phyloP scores from a whole-genome alignment of 345 rosid species.

The Pelargonium nanum region DNA sequence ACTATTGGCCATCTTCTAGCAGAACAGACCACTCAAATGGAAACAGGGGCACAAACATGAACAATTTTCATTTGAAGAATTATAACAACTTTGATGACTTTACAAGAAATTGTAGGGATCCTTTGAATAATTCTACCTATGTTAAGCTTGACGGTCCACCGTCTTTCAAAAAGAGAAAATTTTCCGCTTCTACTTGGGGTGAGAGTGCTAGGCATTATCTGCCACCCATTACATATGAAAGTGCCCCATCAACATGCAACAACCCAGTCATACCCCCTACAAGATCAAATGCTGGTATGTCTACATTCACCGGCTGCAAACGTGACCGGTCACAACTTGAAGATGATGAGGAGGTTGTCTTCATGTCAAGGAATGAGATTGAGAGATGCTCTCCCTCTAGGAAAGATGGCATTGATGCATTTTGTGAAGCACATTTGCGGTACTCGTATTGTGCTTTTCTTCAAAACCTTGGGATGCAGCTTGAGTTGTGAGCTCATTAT shows the following conservation, averaged over 20 bases:
- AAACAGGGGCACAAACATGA: slow-evolving; percentile 21
- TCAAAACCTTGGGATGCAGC: slow-evolving; percentile 55
- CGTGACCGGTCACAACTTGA: slow-evolving; percentile 51
- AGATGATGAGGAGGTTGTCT: slow-evolving; percentile 49
- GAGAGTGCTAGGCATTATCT: slow-evolving; percentile 20
- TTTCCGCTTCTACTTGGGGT: slow-evolving; percentile 39
- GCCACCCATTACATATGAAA: slow-evolving; percentile 16
- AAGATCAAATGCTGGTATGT: slow-evolving; percentile 31
- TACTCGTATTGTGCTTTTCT: slow-evolving; percentile 67
- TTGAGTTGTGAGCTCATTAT: slow-evolving; percentile 47
- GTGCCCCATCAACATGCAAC: slow-evolving; percentile 15
- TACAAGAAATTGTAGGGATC: slow-evolving; percentile 25
- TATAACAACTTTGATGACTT: slow-evolving; percentile 15
- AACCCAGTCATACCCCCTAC: slow-evolving; percentile 19
- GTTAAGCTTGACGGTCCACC: slow-evolving; percentile 29
- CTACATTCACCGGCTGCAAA: slow-evolving; percentile 37
- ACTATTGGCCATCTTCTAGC: slow-evolving; percentile 20
- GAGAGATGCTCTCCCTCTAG: slow-evolving; percentile 70
- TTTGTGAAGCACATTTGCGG: slow-evolving; percentile 61
- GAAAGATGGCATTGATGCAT: slow-evolving; percentile 68
- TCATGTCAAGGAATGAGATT: slow-evolving; percentile 66
- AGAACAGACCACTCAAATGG: slow-evolving; percentile 19
- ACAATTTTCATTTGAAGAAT: slow-evolving; percentile 13
- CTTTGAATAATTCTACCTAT: slow-evolving; percentile 14
- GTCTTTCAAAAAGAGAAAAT: slow-evolving; percentile 48